phyloP scores from a whole-genome alignment of 768 basidiomycete genomes.

The Filobasidium floriforme region DNA sequence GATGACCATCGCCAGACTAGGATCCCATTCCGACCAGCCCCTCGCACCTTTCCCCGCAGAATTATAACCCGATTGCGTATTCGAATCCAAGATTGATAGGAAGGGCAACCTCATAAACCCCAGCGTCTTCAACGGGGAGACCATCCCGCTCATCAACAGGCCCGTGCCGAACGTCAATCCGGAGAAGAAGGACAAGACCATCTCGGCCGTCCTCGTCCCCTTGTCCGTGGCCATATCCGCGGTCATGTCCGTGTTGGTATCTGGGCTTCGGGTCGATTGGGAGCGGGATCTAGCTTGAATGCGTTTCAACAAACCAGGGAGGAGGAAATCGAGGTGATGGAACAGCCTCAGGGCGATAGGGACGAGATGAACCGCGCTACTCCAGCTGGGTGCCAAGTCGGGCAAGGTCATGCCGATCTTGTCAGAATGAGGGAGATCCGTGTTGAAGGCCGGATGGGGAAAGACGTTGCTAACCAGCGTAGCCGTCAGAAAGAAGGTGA shows the following conservation, averaged over 20 bases:
- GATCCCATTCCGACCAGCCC: constrained; percentile 35
- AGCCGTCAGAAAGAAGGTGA: constrained; percentile 37
- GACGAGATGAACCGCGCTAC: too few species aligned
- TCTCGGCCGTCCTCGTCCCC: background rate
- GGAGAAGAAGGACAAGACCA: constrained; percentile 30
- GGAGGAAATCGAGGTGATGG: background rate
- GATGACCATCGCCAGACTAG: constrained; percentile 44
- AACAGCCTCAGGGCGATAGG: background rate
- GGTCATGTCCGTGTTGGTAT: too few species aligned
- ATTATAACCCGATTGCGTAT: too few species aligned
- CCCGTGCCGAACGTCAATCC: constrained; percentile 41
- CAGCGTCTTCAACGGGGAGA: constrained; percentile 39
- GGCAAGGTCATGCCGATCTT: background rate
- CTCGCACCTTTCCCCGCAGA: background rate
- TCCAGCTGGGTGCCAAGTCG: too few species aligned
- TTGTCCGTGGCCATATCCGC: too few species aligned
- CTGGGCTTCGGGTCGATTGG: background rate
- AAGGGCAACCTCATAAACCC: constrained; percentile 34
- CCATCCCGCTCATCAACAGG: constrained; percentile 44
- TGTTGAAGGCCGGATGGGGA: constrained; percentile 4
- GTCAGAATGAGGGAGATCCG: background rate
- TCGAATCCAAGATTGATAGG: constrained; percentile 26
- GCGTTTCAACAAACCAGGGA: background rate
- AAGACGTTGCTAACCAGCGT: constrained; percentile 36
- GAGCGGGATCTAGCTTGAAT: too few species aligned